Conservation (phyloP, 75 land plant species). For the Gnetum montanum region DNA sequence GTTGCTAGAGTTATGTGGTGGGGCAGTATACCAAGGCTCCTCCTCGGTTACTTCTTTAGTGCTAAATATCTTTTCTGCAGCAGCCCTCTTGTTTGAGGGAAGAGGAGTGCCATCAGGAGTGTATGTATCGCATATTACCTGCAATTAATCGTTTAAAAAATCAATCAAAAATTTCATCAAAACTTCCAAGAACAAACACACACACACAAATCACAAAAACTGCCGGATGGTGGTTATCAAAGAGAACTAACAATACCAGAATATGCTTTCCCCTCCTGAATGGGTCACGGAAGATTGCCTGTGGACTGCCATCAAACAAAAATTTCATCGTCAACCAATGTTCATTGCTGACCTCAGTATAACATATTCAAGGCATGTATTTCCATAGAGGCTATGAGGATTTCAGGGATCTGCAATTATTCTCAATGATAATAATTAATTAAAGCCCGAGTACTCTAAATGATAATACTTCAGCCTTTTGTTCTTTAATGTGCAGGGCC, state of each 20-base stretch:
- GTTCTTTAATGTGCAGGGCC: too few species aligned
- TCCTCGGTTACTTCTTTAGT: slow-evolving; percentile 51
- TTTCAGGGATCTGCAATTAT: too few species aligned
- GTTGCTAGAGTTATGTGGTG: too few species aligned
- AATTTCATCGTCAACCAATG: too few species aligned
- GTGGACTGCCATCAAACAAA: slow-evolving; percentile 49
- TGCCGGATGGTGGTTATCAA: neutral
- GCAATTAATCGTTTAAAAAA: slow-evolving; percentile 4
- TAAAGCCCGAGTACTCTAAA: neutral
- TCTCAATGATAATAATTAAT: too few species aligned
- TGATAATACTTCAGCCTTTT: neutral
- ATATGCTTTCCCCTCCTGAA: slow-evolving; percentile 93
- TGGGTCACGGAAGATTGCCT: slow-evolving; percentile 91
- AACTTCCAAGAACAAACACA: neutral
- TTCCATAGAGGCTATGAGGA: too few species aligned
- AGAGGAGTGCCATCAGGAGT: slow-evolving; percentile 90
- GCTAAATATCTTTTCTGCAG: slow-evolving; percentile 79
- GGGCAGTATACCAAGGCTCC: slow-evolving; percentile 66
- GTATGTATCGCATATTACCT: slow-evolving; percentile 86
- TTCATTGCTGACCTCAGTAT: too few species aligned
- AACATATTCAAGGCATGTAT: too few species aligned
- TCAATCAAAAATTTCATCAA: neutral
- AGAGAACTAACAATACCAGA: slow-evolving; percentile 32
- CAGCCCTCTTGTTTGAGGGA: slow-evolving; percentile 85
- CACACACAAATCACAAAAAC: neutral